These are phyloP conservation scores for Takakia lepidozioides DNA, from an alignment of 225 moss, liverwort and hornwort genomes.

Conservation along the genomic window DNA sequence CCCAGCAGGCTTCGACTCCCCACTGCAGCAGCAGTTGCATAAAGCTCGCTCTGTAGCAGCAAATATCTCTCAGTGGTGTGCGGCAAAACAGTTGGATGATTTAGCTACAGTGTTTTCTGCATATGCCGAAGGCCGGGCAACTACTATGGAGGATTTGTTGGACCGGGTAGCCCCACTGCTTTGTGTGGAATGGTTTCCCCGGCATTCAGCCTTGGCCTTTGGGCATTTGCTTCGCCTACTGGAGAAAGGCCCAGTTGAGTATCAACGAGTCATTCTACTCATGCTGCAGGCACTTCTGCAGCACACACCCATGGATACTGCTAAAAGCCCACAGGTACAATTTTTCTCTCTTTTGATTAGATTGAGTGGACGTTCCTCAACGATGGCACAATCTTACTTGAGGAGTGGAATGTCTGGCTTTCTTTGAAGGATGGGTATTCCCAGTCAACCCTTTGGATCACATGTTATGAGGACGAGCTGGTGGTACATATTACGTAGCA, in stretches of 20 bases:
- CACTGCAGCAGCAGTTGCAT: slow-evolving; percentile 95
- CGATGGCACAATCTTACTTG: too few species aligned
- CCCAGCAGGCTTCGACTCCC: slow-evolving; percentile 63
- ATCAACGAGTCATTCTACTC: slow-evolving; percentile 91
- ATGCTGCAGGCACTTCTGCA: slow-evolving; percentile 89
- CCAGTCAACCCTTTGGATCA: too few species aligned
- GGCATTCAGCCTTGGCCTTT: slow-evolving; percentile 92
- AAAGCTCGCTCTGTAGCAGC: slow-evolving; percentile 97
- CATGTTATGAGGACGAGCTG: too few species aligned
- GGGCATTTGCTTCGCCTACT: slow-evolving; percentile 85
- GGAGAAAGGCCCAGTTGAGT: slow-evolving; percentile 97
- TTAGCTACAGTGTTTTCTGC: slow-evolving; percentile 79
- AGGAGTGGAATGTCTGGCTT: too few species aligned
- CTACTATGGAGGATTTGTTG: slow-evolving; percentile 72
- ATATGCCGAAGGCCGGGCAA: slow-evolving; percentile 88
- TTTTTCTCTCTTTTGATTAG: too few species aligned
- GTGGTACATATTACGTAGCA: too few species aligned
- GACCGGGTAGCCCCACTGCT: slow-evolving; percentile 87
- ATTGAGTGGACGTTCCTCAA: too few species aligned
- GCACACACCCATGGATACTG: slow-evolving; percentile 90
- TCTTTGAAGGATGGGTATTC: too few species aligned
- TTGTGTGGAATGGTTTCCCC: slow-evolving; percentile 94
- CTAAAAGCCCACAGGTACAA: slow-evolving; percentile 74
- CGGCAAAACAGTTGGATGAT: slow-evolving; percentile 83
- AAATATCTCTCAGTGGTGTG: slow-evolving; percentile 98